Evolutionary conservation across 768 basidiomycete species (phyloP), one percentile per base, ranked within the genome.

Genomic region (Leccinellum albellum): DNA sequence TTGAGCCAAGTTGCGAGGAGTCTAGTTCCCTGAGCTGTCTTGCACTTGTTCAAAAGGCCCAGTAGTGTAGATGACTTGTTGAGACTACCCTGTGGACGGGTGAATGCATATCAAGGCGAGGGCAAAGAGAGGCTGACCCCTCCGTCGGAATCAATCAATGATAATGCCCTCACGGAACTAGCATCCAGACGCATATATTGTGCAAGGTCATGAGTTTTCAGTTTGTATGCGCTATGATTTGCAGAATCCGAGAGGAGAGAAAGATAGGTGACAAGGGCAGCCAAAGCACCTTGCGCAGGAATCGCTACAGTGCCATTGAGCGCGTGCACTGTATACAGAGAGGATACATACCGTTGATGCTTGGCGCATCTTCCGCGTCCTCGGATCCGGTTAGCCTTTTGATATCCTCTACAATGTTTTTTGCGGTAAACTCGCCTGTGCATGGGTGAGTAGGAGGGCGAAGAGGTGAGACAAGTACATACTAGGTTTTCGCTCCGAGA

Each of bases 181-280:
- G 97, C 93, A 69, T 99, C 97, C 9, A 98, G 82, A 56, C 87
- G 88, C 94, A 99, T 97, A 72, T 88, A 98, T 67, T 91, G 94
- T 2, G 89, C 84, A 0, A 99, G 78, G 68, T 98, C 94, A 67
- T 99, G 95, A 0, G 88, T 90, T 37, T 81, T 82, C 13, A 99
- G 79, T 14, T 80, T 84, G 75, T 87, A 98, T 55, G 86, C 82
- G 21, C 86, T 88, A 60, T 88, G 85, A 64, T 95, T 93, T 3
- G 85, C 79, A 6, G 86, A 74, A 62, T 96, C 91, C 7, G 85
- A 77, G 3, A 93, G 76, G 5, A 99, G 85, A 15, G 83, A 79
- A 1, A 98, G 82, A 69, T 98, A 98, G 3, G 78, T 77, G 55
- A 96, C 79, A 6, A 98, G 79, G 0, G 94, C 96, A 12, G 89